Conservation (phyloP, 495 filamentous ascomycete species). For the Xylona heveae region DNA sequence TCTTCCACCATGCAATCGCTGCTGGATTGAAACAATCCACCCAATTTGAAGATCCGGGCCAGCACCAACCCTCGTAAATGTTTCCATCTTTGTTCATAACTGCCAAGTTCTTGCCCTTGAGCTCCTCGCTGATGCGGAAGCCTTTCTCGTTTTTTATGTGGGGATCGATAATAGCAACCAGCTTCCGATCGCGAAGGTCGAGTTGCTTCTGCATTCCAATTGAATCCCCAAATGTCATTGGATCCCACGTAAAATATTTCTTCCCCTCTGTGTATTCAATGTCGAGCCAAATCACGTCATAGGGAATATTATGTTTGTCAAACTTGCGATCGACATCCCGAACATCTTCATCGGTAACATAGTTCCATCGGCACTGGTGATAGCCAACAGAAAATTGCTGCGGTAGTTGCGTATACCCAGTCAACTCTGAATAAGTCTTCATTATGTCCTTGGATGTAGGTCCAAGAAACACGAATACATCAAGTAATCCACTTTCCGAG, state of each 20-base stretch:
- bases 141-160: slow-evolving; percentile 83
- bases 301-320: slow-evolving; percentile 83
- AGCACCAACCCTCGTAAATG: slow-evolving; percentile 90
- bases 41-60: slow-evolving; percentile 93
- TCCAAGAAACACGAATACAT: slow-evolving; percentile 86
- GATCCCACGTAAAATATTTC: slow-evolving; percentile 96
- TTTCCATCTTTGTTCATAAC: slow-evolving; percentile 76
- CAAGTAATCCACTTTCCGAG: slow-evolving; percentile 73
- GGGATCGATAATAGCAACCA: slow-evolving; percentile 88
- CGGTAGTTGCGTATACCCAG: slow-evolving; percentile 77
- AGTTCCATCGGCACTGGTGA: slow-evolving; percentile 98
- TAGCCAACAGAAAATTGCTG: slow-evolving; percentile 83
- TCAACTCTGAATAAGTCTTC: slow-evolving; percentile 71
- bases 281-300: slow-evolving; percentile 97
- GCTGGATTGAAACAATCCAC: slow-evolving; percentile 84
- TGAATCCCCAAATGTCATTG: slow-evolving; percentile 65
- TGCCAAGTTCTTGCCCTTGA: slow-evolving; percentile 43
- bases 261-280: slow-evolving; percentile 91
- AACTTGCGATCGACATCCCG: slow-evolving; percentile 92
- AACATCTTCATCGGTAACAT: slow-evolving; percentile 88
- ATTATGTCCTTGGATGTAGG: slow-evolving; percentile 64
- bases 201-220: slow-evolving; percentile 73
- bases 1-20: slow-evolving; percentile 71
- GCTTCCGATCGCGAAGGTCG: slow-evolving; percentile 61
- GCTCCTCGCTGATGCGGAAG: slow-evolving; percentile 90